Evolutionary conservation across 2,329 filamentous ascomycete genomes (phyloP).

Genomic region (Madurella mycetomatis): DNA sequence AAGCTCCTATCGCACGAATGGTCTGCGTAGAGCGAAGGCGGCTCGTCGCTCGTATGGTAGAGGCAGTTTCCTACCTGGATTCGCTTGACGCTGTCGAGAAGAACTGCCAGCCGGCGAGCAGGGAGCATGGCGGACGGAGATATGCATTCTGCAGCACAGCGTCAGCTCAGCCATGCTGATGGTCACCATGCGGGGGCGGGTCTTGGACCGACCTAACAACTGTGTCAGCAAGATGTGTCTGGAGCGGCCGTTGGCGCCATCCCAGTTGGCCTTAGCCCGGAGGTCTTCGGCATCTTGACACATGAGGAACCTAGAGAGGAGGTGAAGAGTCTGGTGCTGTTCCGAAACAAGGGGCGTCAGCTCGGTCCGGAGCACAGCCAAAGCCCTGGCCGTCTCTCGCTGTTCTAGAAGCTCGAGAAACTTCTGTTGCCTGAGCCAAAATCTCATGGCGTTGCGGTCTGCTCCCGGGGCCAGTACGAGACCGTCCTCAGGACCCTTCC

Average conservation of each 20-base stretch:
- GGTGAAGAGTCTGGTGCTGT: constrained; percentile 64
- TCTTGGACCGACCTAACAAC: constrained; percentile 65
- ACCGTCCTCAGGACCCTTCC: constrained; percentile 46
- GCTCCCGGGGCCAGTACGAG: constrained; percentile 72
- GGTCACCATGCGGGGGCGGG: constrained; percentile 12
- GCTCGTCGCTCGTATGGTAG: constrained; percentile 76
- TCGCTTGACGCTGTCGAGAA: constrained; percentile 79
- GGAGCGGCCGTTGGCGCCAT: constrained; percentile 72
- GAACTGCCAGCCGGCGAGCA: constrained; percentile 75
- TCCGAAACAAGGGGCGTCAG: constrained; percentile 82
- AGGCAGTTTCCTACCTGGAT: constrained; percentile 78
- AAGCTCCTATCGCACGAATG: constrained; percentile 75
- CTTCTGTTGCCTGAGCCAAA: constrained; percentile 88
- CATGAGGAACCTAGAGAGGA: constrained; percentile 87
- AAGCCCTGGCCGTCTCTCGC: constrained; percentile 66
- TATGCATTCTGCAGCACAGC: constrained; percentile 62
- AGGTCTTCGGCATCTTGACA: constrained; percentile 74
- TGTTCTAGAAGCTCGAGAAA: constrained; percentile 85
- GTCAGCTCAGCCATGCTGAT: constrained; percentile 19
- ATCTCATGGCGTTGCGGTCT: constrained; percentile 75
- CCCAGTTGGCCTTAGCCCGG: constrained; percentile 74
- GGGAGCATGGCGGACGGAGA: constrained; percentile 97
- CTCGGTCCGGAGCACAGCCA: constrained; percentile 81
- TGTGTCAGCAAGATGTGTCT: constrained; percentile 71
- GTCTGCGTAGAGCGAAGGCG: constrained; percentile 84